Base-by-base conservation (phyloP, 192 early-diverging fungal species). In the Neocallimastix lanati region DNA sequence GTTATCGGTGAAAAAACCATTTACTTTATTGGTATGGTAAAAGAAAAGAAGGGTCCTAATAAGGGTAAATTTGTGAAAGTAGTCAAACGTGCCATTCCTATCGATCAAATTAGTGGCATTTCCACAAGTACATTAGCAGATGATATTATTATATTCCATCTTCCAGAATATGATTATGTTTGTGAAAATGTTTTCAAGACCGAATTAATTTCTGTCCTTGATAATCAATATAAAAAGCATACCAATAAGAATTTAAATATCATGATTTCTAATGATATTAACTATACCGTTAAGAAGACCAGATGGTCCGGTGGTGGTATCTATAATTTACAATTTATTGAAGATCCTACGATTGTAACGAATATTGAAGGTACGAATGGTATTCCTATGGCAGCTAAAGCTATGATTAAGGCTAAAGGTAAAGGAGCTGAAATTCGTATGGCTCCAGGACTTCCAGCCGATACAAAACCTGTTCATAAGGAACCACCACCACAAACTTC, bases 21-120 rank as follows among this genome's bases (percentile, higher is more conserved):
- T 14, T 80, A 90, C 35, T 79, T 90, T 29, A 85, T 90, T 78
- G 89, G 89, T 13, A 82, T 77, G 1, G 88, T 88, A 78, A 89
- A 89, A 78, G 88, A 83, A 28, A 88, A 89, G 76, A 80, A 78
- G 40, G 88, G 88, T 3, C 88, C 88, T 38, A 89, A 89, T 82
- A 90, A 90, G 80, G 88, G 88, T 21, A 86, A 90, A 78, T 80
- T 89, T 29, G 84, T 90, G 4, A 90, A 90, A 78, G 87, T 83
- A 11, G 84, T 90, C 13, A 90, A 90, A 78, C 80, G 88, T n/a
- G 85, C 88, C 76, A 77, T 90, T 28, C 76, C 30, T 25, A 81
- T 90, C 18, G 79, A 79, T 16, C 85, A 87, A 28, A 84, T 90
- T 76, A 80, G 81, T 16, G 40, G 81, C 25, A 86, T 90, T 67